Base-by-base conservation (phyloP, 805 yeast genomes). In the Candida koratica region DNA sequence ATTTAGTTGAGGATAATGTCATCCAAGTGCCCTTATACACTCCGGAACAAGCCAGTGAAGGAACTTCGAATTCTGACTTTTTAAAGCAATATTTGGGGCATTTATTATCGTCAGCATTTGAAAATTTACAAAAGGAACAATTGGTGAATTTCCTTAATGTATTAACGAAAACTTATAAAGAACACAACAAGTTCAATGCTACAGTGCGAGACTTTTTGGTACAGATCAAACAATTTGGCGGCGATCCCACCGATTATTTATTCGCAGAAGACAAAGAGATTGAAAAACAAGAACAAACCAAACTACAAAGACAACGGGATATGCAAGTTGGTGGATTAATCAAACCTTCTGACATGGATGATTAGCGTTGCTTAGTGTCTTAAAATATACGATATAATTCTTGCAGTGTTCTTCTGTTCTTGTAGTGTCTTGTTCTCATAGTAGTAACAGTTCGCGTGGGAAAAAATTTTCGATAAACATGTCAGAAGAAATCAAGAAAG, bases 301-400 rank as follows among this genome's bases (percentile, higher is more conserved):
- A 72, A 55, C 56, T 72, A 42, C 90, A 85, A 49, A 81, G 81
- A 53, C 90, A 86, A 60, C 79, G 75, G 50, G 96, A 95, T 35
- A 69, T 83, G 48, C 79, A 77, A 63, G 84, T 90, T 48, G 97
- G 97, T 51, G 98, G 98, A 33, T 72, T 90, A 57, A 68, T 93
- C 55, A 90, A 88, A 60, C 98, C 98, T 19, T 79, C 94, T 15
- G 98, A 90, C 51, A 75, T 90, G 77, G 96, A 84, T 47, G 96
- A 89, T 53, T 45, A 37, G 19, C n/a, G n/a, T n/a, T n/a, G n/a
- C n/a, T n/a, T n/a, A n/a, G n/a, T n/a, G n/a, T n/a, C n/a, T n/a
- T n/a, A n/a, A n/a, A n/a, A n/a, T n/a, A n/a, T n/a, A n/a, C n/a
- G n/a, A n/a, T n/a, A n/a, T n/a, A n/a, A n/a, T n/a, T n/a, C n/a